Conservation (phyloP, 768 basidiomycete species). For the Boletellus ananas region DNA sequence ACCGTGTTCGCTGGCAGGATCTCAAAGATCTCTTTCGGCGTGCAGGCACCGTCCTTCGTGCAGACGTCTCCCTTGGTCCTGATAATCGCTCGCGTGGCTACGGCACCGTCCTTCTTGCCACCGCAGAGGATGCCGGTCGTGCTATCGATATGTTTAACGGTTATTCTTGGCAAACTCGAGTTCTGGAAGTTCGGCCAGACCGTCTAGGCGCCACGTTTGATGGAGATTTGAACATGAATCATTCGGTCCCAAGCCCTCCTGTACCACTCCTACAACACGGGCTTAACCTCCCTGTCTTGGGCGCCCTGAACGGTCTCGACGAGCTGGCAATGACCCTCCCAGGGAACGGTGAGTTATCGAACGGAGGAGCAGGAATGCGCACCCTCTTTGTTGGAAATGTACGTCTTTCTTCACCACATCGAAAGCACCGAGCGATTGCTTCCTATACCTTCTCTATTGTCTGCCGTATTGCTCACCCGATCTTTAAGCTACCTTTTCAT, state of each 20-base stretch:
- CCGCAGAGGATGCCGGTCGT: constrained; percentile 89
- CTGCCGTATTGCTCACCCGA: constrained; percentile 13
- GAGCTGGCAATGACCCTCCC: constrained; percentile 12
- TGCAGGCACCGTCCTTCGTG: constrained; percentile 83
- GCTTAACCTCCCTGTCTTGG: constrained; percentile 12
- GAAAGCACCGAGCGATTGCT: constrained; percentile 1
- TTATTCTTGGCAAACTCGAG: constrained; percentile 93
- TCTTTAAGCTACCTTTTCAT: constrained; percentile 80
- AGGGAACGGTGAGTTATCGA: constrained; percentile 23
- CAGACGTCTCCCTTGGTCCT: constrained; percentile 74
- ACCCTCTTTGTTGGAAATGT: constrained; percentile 90
- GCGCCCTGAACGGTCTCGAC: constrained; percentile 15
- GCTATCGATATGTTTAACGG: constrained; percentile 97
- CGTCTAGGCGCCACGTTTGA: constrained; percentile 45
- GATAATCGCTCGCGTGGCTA: constrained; percentile 92
- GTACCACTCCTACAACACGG: constrained; percentile 20
- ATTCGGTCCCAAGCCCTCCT: constrained; percentile 11
- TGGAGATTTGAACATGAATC: constrained; percentile 17
- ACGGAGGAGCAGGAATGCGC: constrained; percentile 36
- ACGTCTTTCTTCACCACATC: constrained; percentile 31
- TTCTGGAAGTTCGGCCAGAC: constrained; percentile 89
- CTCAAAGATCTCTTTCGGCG: constrained; percentile 96
- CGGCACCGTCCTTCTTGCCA: constrained; percentile 91
- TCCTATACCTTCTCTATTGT: neutral
- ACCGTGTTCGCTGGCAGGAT: constrained; percentile 98